Evolutionary conservation across 208 protist genomes (phyloP).

Genomic region (Leishmania aethiopica): DNA sequence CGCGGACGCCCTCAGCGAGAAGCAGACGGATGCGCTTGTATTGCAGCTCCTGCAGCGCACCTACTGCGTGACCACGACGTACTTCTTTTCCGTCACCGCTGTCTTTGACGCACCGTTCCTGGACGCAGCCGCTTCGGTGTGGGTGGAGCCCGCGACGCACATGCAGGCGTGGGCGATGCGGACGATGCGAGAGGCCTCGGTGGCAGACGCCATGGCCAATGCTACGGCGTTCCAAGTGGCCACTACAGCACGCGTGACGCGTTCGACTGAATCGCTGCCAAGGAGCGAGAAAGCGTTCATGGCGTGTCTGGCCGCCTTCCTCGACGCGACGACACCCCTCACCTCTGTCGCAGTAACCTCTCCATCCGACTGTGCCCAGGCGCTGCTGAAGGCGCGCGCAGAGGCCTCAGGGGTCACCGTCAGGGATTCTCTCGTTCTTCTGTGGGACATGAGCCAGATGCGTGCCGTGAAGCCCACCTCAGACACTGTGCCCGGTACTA

Average conservation of each 20-base stretch:
- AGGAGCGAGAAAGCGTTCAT: conserved; percentile 9
- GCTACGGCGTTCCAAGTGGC: conserved; percentile 15
- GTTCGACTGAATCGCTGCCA: conserved; percentile 1
- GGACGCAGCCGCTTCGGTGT: conserved; percentile 12
- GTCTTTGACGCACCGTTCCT: conserved; percentile 29
- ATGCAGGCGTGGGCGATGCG: conserved; percentile 27
- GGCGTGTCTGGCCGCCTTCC: conserved; percentile 15
- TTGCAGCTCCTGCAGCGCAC: conserved; percentile 7
- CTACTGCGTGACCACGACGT: conserved; percentile 27
- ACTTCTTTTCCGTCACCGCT: conserved; percentile 18
- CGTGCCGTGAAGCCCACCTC: neutral
- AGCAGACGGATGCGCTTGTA: neutral
- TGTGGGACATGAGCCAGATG: conserved; percentile 20
- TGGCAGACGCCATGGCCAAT: neutral
- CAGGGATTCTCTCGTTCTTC: neutral
- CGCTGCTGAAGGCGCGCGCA: conserved; percentile 5
- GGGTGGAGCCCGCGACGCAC: conserved; percentile 17
- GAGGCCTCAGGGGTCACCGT: neutral
- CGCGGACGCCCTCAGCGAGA: neutral
- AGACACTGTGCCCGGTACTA: conserved; percentile 12
- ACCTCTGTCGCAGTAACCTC: conserved; percentile 9
- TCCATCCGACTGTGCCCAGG: conserved; percentile 23
- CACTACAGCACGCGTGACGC: neutral
- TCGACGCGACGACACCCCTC: conserved; percentile 20
- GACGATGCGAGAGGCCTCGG: conserved; percentile 18